Evolutionary conservation across 2,329 filamentous ascomycete species (phyloP), one percentile per base, ranked within the genome.

Genomic region (Fusarium sp.): DNA sequence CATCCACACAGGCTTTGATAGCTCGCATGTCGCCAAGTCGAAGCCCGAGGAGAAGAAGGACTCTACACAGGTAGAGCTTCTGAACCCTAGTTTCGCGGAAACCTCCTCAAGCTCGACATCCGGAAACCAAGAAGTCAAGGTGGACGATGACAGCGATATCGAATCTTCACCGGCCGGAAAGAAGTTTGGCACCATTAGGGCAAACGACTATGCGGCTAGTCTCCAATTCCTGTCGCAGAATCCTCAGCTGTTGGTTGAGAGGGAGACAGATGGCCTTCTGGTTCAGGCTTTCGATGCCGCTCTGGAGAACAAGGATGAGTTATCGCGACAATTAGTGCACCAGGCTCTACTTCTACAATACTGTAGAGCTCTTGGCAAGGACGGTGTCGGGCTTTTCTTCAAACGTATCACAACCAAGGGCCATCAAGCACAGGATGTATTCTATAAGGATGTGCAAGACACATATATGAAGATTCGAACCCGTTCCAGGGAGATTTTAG

Each of bases 291-390:
- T 99, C 83, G 95, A 97, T 80, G 90, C 91, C 2, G 93, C 95
- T 72, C 88, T 97, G 65, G 91, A 94, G 71, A 89, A 90, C 62
- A 90, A 93, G 73, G 89, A 92, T 61, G 92, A 93, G n/a, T 89
- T 92, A 74, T 91, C 94, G 7, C 89, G 91, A 52, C 93, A 95
- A 80, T 98, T 92, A 82, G 94, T 99, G 27, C 96, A 99, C 82
- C 95, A 98, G 80, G 95, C 93, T 6, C 86, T 98, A 20, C 86
- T 99, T 17, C 84, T 99, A 44, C 96, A 99, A 81, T 99, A 99
- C 85, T 99, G 96, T 83, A 90, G 95, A 14, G 92, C 94, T 45
- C 87, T 99, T 11, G 95, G 95, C 68, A 90, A 90, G 72, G 94
- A 98, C 77, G 95, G 95, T 27, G 94, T 98, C 13, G 89, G 90